phyloP scores from a whole-genome alignment of 306 rosid genomes.

The Malus sieversii region DNA sequence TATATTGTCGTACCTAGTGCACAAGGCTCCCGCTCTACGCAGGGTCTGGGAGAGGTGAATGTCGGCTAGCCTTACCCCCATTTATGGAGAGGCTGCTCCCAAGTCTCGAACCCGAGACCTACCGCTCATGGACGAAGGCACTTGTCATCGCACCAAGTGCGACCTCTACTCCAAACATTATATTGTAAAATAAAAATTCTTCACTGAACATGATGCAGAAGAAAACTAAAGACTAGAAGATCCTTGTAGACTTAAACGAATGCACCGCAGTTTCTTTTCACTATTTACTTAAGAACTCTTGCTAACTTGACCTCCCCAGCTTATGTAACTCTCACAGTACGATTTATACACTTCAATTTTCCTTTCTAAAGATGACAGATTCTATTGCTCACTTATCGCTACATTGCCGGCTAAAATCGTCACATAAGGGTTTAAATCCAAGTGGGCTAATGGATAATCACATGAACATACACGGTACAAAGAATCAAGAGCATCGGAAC shows the following conservation, averaged over 20 bases:
- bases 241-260: background rate
- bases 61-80: too few relatives aligned
- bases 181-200: background rate
- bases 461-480: background rate
- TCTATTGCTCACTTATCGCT: background rate
- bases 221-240: background rate
- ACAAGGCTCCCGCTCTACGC: too few relatives aligned
- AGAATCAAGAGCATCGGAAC: too few relatives aligned
- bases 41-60: too few relatives aligned
- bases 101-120: too few relatives aligned
- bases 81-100: too few relatives aligned
- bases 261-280: background rate
- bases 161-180: background rate
- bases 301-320: background rate
- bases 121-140: too few relatives aligned
- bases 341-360: background rate
- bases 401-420: background rate
- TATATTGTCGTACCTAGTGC: background rate
- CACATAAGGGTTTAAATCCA: background rate
- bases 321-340: background rate
- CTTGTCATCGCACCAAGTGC: too few relatives aligned
- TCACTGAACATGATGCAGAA: background rate
- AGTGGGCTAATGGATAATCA: background rate
- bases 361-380: background rate
- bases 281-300: background rate